Conservation (phyloP, 2,329 filamentous ascomycete species). For the Rhinocladiella similis region DNA sequence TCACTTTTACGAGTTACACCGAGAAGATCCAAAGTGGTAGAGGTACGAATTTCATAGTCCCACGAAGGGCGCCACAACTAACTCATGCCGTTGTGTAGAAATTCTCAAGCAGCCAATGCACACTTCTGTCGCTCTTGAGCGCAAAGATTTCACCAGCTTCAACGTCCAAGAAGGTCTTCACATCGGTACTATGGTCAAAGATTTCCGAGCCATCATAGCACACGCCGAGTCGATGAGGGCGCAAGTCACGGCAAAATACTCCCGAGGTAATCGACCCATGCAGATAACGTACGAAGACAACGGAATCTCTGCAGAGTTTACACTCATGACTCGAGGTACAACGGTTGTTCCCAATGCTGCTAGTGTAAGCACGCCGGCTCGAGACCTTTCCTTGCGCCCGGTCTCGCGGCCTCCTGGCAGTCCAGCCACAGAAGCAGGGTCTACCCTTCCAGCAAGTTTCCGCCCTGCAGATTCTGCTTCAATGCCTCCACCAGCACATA, state of each 20-base stretch:
- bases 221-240: slow-evolving; percentile 62
- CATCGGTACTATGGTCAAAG: slow-evolving; percentile 63
- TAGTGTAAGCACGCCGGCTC: slow-evolving; percentile 35
- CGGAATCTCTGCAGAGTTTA: slow-evolving; percentile 61
- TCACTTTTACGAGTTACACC: slow-evolving; percentile 66
- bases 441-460: slow-evolving; percentile 2
- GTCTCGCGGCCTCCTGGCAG: slow-evolving; percentile 33
- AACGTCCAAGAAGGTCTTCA: slow-evolving; percentile 60
- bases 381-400: slow-evolving; percentile 42
- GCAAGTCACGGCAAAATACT: slow-evolving; percentile 58
- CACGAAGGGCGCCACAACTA: slow-evolving; percentile 3
- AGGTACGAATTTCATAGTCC: slow-evolving; percentile 39
- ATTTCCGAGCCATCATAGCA: slow-evolving; percentile 64
- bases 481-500: slow-evolving; percentile 30
- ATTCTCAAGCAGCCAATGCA: slow-evolving; percentile 65
- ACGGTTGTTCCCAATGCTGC: slow-evolving; percentile 43
- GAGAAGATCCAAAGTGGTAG: slow-evolving; percentile 64
- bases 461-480: slow-evolving; percentile 3
- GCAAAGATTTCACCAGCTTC: slow-evolving; percentile 62
- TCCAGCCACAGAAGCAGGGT: slow-evolving; percentile 13
- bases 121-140: slow-evolving; percentile 63
- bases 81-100: slow-evolving; percentile 42
- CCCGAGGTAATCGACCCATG: slow-evolving; percentile 58
- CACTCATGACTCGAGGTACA: slow-evolving; percentile 65
- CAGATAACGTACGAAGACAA: slow-evolving; percentile 60